phyloP scores from a whole-genome alignment of 176 grass and related monocot genomes.

The Typha latifolia region DNA sequence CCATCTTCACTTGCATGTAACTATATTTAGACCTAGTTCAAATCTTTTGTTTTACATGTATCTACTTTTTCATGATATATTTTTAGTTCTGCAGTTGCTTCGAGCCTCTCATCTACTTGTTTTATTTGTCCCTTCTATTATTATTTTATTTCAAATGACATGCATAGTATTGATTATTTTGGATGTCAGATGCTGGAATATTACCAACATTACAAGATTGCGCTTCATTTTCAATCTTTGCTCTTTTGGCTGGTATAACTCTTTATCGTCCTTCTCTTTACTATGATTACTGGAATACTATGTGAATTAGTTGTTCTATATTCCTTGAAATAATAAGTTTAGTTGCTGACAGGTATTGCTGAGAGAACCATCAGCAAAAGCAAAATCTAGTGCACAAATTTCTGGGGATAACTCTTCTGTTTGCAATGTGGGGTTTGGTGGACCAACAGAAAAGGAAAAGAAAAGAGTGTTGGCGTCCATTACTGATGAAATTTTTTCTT shows the following conservation, averaged over 20 bases:
- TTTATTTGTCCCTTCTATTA: neutral
- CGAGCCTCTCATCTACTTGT: neutral
- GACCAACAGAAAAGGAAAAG: slow-evolving; percentile 68
- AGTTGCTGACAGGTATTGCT: slow-evolving; percentile 47
- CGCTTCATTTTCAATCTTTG: slow-evolving; percentile 90
- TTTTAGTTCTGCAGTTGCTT: too few species aligned
- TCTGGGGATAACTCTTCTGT: slow-evolving; percentile 45
- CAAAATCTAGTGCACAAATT: slow-evolving; percentile 54
- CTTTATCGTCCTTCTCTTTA: neutral
- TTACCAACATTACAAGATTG: slow-evolving; percentile 72
- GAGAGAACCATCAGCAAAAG: slow-evolving; percentile 72
- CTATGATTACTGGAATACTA: neutral
- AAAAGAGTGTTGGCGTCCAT: slow-evolving; percentile 57
- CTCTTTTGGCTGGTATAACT: slow-evolving; percentile 94
- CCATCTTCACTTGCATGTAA: too few species aligned
- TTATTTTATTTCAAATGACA: neutral
- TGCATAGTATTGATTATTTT: slow-evolving; percentile 14
- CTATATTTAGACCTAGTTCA: too few species aligned
- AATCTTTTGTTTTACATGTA: too few species aligned
- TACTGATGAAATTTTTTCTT: slow-evolving; percentile 69
- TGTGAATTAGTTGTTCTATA: neutral
- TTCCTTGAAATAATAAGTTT: neutral
- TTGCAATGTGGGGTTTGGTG: slow-evolving; percentile 35
- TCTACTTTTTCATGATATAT: too few species aligned
- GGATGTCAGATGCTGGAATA: slow-evolving; percentile 95